Evolutionary conservation across 371 early-diverging fungal species (phyloP), one percentile per base, ranked within the genome.

Genomic region (Mucor racemosus): DNA sequence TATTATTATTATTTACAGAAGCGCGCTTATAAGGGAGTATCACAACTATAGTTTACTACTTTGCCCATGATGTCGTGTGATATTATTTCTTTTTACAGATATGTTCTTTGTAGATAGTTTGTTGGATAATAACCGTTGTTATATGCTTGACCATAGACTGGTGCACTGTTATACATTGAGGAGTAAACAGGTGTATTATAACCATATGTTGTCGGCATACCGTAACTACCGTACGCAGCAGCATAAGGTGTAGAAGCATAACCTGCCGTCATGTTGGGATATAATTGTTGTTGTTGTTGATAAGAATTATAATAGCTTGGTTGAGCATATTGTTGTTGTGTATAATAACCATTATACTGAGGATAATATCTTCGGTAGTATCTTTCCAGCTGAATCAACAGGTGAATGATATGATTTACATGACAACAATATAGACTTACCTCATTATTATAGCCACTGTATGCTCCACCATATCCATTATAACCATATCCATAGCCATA

Each of bases 101-200:
- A 62, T 15, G 63, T 50, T 26, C 63, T 53, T 62, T 62, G 63
- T 5, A 40, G 19, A 36, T 53, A 50, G 53, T 62, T 50, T 26
- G 53, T 6, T 26, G 63, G 63, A 36, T 62, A 62, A 54, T 62
- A 62, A 7, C n/a, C 39, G 15, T 54, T 62, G 35, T 33, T 39
- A 14, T 42, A 42, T 14, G 62, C 35, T 26, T 33, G 53, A 1
- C 53, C 48, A 50, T 62, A 62, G 8, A 36, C 11, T 14, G 62
- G 62, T 15, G 50, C 21, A 40, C 54, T 39, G 40, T 56, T 56
- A 4, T 62, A 62, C 55, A 62, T 62, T 19, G 63, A 54, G 4
- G 62, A 62, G 6, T 33, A 33, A 13, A 50, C 26, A 7, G 63
- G 31, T 8, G 53, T 40, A 31, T 53, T 54, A 5, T 54, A 62